phyloP scores from a whole-genome alignment of 176 grass and related monocot genomes.

The Oryza australiensis region DNA sequence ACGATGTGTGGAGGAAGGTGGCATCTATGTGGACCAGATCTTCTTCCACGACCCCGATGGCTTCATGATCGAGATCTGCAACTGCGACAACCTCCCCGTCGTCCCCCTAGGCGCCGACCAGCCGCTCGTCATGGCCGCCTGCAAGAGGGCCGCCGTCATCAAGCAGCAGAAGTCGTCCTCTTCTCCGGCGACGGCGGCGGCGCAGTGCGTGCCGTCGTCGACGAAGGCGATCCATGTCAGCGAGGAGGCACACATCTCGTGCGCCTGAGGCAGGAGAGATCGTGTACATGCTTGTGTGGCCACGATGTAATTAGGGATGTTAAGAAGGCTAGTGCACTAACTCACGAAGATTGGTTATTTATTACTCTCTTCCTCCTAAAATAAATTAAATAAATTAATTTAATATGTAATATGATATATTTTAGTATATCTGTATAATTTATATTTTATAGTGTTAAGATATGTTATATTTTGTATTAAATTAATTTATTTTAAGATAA shows the following conservation, averaged over 20 bases:
- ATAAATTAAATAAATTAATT: no score
- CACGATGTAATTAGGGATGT: background rate
- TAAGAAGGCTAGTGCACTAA: background rate
- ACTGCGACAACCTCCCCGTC: conserved; percentile 82
- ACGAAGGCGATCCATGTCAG: conserved; percentile 41
- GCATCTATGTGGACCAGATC: conserved; percentile 76
- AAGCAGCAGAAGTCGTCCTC: conserved; percentile 13
- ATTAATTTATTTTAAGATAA: no score
- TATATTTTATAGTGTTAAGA: no score
- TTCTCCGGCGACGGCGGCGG: background rate
- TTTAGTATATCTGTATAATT: no score
- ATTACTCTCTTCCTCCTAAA: no score
- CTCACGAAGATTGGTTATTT: background rate
- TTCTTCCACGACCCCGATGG: conserved; percentile 91
- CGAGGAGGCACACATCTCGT: conserved; percentile 70
- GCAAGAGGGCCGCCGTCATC: conserved; percentile 44
- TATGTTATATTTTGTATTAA: no score
- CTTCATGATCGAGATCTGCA: conserved; percentile 97
- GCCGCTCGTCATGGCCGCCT: background rate
- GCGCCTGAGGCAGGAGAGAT: conserved; percentile 33
- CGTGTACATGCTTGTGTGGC: background rate
- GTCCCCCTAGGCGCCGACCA: conserved; percentile 46
- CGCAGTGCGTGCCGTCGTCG: conserved; percentile 26
- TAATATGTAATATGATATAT: no score
- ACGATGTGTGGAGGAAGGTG: conserved; percentile 63